Evolutionary conservation across 495 filamentous ascomycete genomes (phyloP).

Genomic region (Evernia prunastri): DNA sequence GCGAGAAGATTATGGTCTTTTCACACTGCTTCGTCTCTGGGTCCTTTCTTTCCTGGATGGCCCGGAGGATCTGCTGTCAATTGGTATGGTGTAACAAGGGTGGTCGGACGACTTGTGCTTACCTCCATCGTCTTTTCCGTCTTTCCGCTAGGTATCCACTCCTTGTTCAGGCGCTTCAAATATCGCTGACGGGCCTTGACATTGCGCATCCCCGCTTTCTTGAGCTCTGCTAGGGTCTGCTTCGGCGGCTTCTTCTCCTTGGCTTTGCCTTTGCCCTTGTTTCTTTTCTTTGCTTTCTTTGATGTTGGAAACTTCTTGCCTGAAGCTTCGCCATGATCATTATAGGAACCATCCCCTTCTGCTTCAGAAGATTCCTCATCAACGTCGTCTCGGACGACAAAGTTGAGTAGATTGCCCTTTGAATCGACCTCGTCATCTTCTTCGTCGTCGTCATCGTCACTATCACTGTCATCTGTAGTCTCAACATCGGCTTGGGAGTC

Average conservation of each 20-base stretch:
- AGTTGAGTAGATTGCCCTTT: slow-evolving; percentile 48
- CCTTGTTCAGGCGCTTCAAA: slow-evolving; percentile 55
- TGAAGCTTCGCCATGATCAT: slow-evolving; percentile 26
- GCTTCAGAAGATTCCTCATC: slow-evolving; percentile 30
- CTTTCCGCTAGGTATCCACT: slow-evolving; percentile 71
- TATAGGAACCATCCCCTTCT: slow-evolving; percentile 23
- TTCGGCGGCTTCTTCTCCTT: slow-evolving; percentile 34
- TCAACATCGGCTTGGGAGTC: slow-evolving; percentile 35
- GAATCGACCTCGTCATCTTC: slow-evolving; percentile 40
- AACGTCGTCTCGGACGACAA: slow-evolving; percentile 50
- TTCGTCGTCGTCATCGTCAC: slow-evolving; percentile 31
- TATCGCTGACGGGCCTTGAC: slow-evolving; percentile 59
- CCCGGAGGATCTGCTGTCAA: slow-evolving; percentile 43
- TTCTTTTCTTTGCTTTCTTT: slow-evolving; percentile 34
- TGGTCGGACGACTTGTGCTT: not conserved
- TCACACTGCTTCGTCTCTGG: slow-evolving; percentile 35
- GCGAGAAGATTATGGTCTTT: slow-evolving; percentile 90
- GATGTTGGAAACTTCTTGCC: slow-evolving; percentile 18
- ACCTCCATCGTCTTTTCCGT: slow-evolving; percentile 62
- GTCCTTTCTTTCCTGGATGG: slow-evolving; percentile 35
- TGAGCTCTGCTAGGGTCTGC: slow-evolving; percentile 56
- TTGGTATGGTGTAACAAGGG: not conserved
- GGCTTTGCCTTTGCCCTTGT: slow-evolving; percentile 41
- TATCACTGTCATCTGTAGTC: slow-evolving; percentile 38
- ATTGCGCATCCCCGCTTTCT: slow-evolving; percentile 57